Evolutionary conservation across 129 eudicot species (phyloP).

Genomic region (Helianthus tuberosus): DNA sequence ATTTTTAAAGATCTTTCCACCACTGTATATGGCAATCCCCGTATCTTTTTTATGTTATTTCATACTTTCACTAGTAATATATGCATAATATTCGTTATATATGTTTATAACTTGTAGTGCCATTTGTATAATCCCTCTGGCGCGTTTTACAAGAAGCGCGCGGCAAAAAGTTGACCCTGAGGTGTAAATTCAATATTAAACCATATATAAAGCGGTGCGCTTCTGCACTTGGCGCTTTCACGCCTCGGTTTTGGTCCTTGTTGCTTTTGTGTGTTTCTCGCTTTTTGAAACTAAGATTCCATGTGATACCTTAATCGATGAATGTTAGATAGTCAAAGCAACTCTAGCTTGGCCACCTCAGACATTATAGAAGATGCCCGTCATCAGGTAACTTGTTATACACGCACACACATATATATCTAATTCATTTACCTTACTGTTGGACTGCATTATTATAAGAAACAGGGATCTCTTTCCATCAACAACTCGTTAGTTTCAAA

Average conservation of each 20-base stretch:
- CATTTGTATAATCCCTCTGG: too few relatives aligned
- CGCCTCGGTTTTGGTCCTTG: too few relatives aligned
- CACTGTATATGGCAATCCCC: slow-evolving; percentile 84
- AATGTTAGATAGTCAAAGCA: slow-evolving; percentile 81
- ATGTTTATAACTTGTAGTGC: background rate
- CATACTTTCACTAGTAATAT: background rate
- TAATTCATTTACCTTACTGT: background rate
- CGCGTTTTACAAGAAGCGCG: too few relatives aligned
- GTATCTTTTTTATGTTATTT: slow-evolving; percentile 49
- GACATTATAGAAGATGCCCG: slow-evolving; percentile 77
- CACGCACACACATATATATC: background rate
- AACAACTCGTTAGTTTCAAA: background rate
- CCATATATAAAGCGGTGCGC: too few relatives aligned
- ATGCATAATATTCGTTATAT: background rate
- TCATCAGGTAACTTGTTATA: slow-evolving; percentile 49
- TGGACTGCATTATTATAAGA: background rate
- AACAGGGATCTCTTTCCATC: background rate
- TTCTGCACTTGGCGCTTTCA: too few relatives aligned
- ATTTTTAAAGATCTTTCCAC: slow-evolving; percentile 73
- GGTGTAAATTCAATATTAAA: too few relatives aligned
- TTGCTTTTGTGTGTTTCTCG: too few relatives aligned
- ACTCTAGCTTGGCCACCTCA: slow-evolving; percentile 57
- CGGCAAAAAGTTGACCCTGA: too few relatives aligned
- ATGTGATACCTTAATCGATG: slow-evolving; percentile 49
- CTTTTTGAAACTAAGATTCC: background rate